Percentiles rank a stretch among this genome's conserved stretches.
Evolutionary conservation across 495 filamentous ascomycete species (phyloP).

Genomic region (Podospora conica): DNA sequence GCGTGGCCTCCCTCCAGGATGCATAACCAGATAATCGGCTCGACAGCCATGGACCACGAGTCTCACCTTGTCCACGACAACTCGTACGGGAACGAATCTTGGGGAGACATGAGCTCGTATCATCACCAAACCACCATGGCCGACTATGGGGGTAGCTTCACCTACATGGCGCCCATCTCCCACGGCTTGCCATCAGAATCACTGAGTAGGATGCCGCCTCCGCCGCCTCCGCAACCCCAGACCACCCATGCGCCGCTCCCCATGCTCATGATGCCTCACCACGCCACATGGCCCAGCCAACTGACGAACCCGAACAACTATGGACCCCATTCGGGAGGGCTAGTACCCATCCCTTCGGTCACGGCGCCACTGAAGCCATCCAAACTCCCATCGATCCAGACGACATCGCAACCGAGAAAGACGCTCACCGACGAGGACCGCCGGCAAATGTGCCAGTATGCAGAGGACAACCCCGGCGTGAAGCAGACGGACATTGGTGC

Average conservation of each 20-base stretch:
- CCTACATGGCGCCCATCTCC: constrained; percentile 37
- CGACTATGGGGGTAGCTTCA: constrained; percentile 36
- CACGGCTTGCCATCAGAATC: constrained; percentile 44
- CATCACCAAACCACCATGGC: constrained; percentile 43
- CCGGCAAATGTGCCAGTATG: constrained; percentile 89
- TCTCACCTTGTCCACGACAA: constrained; percentile 42
- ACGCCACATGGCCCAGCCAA: constrained; percentile 65
- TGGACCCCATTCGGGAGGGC: constrained; percentile 43
- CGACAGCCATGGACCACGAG: constrained; percentile 44
- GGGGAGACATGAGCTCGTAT: constrained; percentile 42
- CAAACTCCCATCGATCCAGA: constrained; percentile 40
- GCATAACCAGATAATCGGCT: constrained; percentile 46
- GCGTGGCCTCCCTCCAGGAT: constrained; percentile 34
- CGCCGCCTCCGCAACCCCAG: constrained; percentile 33
- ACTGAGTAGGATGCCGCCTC: constrained; percentile 39
- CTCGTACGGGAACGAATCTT: constrained; percentile 32
- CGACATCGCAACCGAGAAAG: constrained; percentile 64
- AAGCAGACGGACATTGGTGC: constrained; percentile 98
- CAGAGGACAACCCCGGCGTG: constrained; percentile 87
- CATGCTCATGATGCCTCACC: constrained; percentile 59
- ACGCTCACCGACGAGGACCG: constrained; percentile 92
- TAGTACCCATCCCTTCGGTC: constrained; percentile 52
- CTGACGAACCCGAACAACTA: constrained; percentile 50
- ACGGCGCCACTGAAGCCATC: constrained; percentile 45
- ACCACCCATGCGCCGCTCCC: constrained; percentile 41